Base-by-base conservation (phyloP, 768 basidiomycete genomes). In the Hericium erinaceus region DNA sequence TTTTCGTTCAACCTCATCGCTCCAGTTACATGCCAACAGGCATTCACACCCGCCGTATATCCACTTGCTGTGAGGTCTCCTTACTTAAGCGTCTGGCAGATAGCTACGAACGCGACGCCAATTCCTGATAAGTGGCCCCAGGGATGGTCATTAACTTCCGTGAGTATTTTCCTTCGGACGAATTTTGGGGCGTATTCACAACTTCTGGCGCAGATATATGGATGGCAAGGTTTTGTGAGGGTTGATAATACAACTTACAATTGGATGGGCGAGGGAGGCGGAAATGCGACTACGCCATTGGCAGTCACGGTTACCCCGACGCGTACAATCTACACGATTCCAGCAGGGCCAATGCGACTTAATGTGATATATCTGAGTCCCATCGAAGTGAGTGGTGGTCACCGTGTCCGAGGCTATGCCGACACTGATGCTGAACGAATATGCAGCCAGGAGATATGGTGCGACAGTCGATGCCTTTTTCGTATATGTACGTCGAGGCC, bases 401-500 rank as follows among this genome's bases (percentile, higher is more conserved):
- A 10, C 7, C 33, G 33, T 6, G 4, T 33, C 33, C 33, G 33
- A 33, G 33, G 33, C 33, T 8, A 10, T 33, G 33, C 33, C 33
- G 33, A 33, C 9, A 10, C 9, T 10, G 33, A 33, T 33, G 33
- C 33, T 33, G 37, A 53, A 12, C n/a, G 7, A 24, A 15, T 20
- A 33, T 8, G 20, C 24, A 55, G 54, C 54, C 54, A 8, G 54
- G 54, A 12, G 54, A 55, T 44, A 44, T 33, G 12, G 54, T 55
- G 13, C 39, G 44, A 28, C 70, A 70, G 50, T 69, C 69, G 15
- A 50, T 71, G 13, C 68, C 70, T 13, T 69, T 70, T 60, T 63
- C 64, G 12, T 71, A 70, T 56, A 37, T 71, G 16, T 59, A 57
- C 18, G 53, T 70, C 37, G 58, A 61, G 12, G 64, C 60, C 13